Conservation (phyloP, 495 filamentous ascomycete genomes). For the Hypoxylon lienhwacheense region DNA sequence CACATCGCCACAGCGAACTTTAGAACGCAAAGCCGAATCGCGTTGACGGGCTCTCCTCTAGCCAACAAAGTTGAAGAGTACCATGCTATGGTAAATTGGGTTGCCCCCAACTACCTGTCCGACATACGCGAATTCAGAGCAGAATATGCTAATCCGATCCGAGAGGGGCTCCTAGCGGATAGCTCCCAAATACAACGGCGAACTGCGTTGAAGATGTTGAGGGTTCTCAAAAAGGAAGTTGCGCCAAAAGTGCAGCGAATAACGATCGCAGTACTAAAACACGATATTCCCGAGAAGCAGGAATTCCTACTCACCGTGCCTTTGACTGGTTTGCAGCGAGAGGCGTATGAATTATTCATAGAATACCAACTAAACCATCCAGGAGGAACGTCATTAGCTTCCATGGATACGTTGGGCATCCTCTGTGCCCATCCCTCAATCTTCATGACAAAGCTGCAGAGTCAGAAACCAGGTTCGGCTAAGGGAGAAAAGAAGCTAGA, state of each 20-base stretch:
- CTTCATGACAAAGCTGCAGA: conserved; percentile 59
- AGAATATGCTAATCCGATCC: conserved; percentile 72
- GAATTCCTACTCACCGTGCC: conserved; percentile 81
- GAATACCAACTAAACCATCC: conserved; percentile 18
- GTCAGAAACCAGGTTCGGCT: conserved; percentile 31
- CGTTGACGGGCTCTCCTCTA: conserved; percentile 84
- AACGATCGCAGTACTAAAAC: conserved; percentile 65
- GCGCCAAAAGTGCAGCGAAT: conserved; percentile 77
- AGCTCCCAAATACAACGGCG: conserved; percentile 58
- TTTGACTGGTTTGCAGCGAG: conserved; percentile 65
- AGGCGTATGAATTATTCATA: conserved; percentile 65
- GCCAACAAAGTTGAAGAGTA: conserved; percentile 84
- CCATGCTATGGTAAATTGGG: conserved; percentile 85
- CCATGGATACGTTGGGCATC: conserved; percentile 53
- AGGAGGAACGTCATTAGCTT: conserved; percentile 55
- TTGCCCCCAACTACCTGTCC: conserved; percentile 77
- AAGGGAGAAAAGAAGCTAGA: conserved; percentile 20
- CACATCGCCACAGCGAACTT: conserved; percentile 58
- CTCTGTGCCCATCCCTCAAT: conserved; percentile 76
- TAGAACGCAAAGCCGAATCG: conserved; percentile 72
- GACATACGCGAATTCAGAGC: conserved; percentile 63
- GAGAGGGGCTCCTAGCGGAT: conserved; percentile 66
- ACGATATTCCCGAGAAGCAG: conserved; percentile 68
- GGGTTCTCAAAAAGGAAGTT: conserved; percentile 70
- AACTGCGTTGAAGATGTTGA: conserved; percentile 63